Evolutionary conservation across 805 yeast genomes (phyloP), one percentile per base, ranked within the genome.

Genomic region (Starmerella powellii): DNA sequence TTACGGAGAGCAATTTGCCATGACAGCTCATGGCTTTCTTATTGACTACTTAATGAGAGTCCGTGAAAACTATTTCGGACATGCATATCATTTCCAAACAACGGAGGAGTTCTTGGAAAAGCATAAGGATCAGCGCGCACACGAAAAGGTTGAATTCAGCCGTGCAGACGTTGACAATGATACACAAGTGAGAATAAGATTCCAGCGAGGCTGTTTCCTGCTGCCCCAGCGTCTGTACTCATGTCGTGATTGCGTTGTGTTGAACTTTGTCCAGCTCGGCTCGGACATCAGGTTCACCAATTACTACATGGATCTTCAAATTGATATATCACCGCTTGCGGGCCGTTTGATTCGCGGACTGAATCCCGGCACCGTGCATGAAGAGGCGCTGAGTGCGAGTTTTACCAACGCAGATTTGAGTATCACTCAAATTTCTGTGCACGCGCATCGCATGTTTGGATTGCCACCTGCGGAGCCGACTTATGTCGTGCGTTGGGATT

Each of bases 381-480:
- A 43, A 8, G 47, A 47, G 15, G 48, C 41, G 2, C 46, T 15
- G 38, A 50, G 5, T 20, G 42, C 41, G 31, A 10, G 47, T 41
- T 19, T 20, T 8, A 15, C 30, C 8, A 16, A 30, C 8, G 46
- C 47, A 15, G 49, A 46, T 32, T 76, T 1, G 74, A 75, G 34
- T 80, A 79, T 54, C 76, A 79, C 1, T 56, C 80, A 11, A 55
- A 69, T 2, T 67, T 84, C 19, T 93, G 42, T 34, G 2, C 53
- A 83, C 59, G 93, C 95, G 1, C 95, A 88, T 59, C 68, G 97
- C 54, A 76, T 87, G 78, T 85, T 85, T 64, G 98, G 98, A 0
- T 57, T 85, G 2, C 95, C 95, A 0, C 96, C 96, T 0, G 65
- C 68, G 6, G 94, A 84, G 56, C 85, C 88, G 1, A 84, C 96